Evolutionary conservation across 2,329 filamentous ascomycete genomes (phyloP).

Genomic region (Colletotrichum sansevieriae): DNA sequence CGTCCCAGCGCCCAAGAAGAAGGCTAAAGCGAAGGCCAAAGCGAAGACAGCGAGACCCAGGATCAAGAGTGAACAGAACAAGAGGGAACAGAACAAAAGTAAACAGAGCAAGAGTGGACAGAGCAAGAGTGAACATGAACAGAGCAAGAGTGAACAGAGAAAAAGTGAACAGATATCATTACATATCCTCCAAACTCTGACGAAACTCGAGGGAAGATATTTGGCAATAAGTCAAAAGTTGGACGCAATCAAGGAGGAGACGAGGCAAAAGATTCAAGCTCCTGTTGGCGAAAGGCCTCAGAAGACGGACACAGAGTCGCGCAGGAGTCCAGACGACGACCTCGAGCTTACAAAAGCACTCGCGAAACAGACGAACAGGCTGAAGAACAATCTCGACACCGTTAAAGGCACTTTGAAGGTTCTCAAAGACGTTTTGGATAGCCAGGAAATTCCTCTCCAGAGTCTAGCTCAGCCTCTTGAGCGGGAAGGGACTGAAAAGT

Average conservation of each 20-base stretch:
- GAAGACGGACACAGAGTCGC: not conserved
- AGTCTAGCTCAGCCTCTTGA: slow-evolving; percentile 14
- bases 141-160: too few species aligned
- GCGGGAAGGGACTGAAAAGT: too few species aligned
- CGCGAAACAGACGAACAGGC: slow-evolving; percentile 17
- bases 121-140: not conserved
- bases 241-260: not conserved
- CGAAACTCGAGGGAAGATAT: slow-evolving; percentile 32
- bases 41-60: not conserved
- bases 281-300: not conserved
- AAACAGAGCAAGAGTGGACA: too few species aligned
- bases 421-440: slow-evolving; percentile 53
- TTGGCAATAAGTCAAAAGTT: slow-evolving; percentile 28
- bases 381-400: slow-evolving; percentile 45
- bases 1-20: too few species aligned
- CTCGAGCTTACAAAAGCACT: not conserved
- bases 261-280: too few species aligned
- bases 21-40: slow-evolving; percentile 37
- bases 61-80: not conserved
- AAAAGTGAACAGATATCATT: slow-evolving; percentile 7
- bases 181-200: slow-evolving; percentile 28
- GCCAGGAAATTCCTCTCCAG: slow-evolving; percentile 44
- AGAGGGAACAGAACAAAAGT: not conserved
- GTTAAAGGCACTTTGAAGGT: slow-evolving; percentile 54
- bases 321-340: not conserved